Base-by-base conservation (phyloP, 768 basidiomycete genomes). In the Lentinus tigrinus region DNA sequence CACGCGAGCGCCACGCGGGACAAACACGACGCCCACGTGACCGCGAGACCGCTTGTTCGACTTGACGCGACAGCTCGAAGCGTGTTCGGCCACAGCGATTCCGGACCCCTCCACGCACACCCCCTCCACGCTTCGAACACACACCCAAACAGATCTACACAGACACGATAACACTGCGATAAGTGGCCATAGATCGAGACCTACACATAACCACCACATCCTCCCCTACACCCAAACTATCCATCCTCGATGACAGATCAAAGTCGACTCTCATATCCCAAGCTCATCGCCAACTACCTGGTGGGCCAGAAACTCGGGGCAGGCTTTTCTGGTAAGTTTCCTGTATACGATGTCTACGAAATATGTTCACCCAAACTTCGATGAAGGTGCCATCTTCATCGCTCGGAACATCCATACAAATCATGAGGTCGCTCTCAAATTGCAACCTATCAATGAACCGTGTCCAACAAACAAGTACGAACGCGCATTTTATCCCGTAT, bases 401-500 rank as follows among this genome's bases (percentile, higher is more conserved):
- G 89, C 90, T 0, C 69, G 65, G 14, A 72, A 92, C 63, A 61
- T 90, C 1, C 76, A 84, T 65, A 85, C 74, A 3, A 74, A 77
- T 19, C 77, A 85, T 42, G 69, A 78, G n/a, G 87, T 88, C 40
- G 89, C 89, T 2, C 77, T 92, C 53, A 92, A 92, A 68, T 74
- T 92, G 10, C 89, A 92, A 70, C 76, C 79, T 55, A 73, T 82
- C 21, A 76, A 90, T 61, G 84, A 89, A 56, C 83, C 87, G 67
- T 91, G 88, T 65, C 90, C 88, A 0, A 90, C 89, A 3, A 92
- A 92, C 66, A 75, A 72, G 28, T 89, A 86, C 53, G 89, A 92
- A 67, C 82, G 87, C 17, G 60, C 73, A 57, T 76, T 91, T 53
- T 92, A 90, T 65, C 89, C 88, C 19, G 63, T 79, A 7, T 71